Evolutionary conservation across 495 filamentous ascomycete species (phyloP), one percentile per base, ranked within the genome.

Genomic region (Podospora comata): DNA sequence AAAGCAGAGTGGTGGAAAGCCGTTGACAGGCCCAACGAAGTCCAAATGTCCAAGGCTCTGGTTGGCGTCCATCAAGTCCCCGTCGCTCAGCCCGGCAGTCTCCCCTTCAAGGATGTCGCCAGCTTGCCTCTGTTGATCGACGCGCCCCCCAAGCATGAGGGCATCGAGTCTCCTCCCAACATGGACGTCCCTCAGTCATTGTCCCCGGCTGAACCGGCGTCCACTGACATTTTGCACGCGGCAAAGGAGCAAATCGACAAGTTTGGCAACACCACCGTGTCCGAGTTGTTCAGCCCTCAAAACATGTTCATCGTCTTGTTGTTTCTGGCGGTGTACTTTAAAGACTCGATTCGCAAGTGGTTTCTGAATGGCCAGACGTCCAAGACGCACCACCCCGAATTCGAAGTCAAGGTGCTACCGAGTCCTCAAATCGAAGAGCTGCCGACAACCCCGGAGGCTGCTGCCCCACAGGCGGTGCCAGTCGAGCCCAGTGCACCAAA

Each of bases 1-100:
- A 82, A 82, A 54, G 82, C 85, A 62, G 90, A 89, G 55, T 88
- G 85, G 77, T 76, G 77, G 76, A 72, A 77, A 9, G 64, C 74
- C 72, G 78, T 71, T 66, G 60, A 67, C 20, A 62, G 71, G 2
- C 61, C 79, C 23, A 78, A 79, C 56, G 72, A 75, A 26, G 26
- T 62, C 2, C 77, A 79, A 65, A 73, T 81, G 3, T 75, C 75
- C 39, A 72, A 78, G 58, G 81, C 72, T 3, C 70, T 86, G 61
- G 77, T 86, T 59, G 84, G 84, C 20, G 80, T 80, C 2, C 83
- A 86, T 60, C 75, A 71, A 3, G 69, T 86, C 15, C 79, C 82
- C 0, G 70, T 75, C 56, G 5, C 30, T 32, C 23, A 63, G 1
- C 34, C 15, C 18, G 69, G 67, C 44, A 4, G 55, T 16, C 72